These are phyloP conservation scores for Takakia lepidozioides DNA, from an alignment of 225 moss, liverwort and hornwort genomes.

Conservation along the genomic window DNA sequence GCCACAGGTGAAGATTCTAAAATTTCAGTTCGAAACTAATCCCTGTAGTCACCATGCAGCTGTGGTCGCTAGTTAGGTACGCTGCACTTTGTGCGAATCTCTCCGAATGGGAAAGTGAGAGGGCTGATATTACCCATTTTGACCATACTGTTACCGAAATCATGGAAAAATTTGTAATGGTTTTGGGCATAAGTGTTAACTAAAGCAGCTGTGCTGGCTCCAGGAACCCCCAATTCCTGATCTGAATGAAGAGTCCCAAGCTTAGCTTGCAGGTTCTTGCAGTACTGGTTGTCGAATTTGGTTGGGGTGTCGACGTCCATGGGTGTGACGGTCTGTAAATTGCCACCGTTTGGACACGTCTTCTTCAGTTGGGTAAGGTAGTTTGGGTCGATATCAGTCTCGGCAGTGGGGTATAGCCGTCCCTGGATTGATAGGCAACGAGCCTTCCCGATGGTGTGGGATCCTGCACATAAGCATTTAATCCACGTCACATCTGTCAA, in stretches of 20 bases:
- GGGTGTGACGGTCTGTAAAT: slow-evolving; percentile 1
- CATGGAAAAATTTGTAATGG: slow-evolving; percentile 5
- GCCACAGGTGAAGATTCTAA: no score
- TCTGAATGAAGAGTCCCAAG: slow-evolving; percentile 29
- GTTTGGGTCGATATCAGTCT: slow-evolving; percentile 10
- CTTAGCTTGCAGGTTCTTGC: slow-evolving; percentile 21
- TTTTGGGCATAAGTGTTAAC: slow-evolving; percentile 3
- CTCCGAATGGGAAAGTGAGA: slow-evolving; percentile 8
- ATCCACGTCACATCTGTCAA: no score
- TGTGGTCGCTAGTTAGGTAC: no score
- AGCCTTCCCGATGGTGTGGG: slow-evolving; percentile 69
- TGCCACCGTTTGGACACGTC: slow-evolving; percentile 8
- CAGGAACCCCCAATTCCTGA: slow-evolving; percentile 12
- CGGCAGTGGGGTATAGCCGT: slow-evolving; percentile 25
- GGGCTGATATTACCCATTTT: slow-evolving; percentile 36
- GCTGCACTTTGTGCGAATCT: slow-evolving; percentile 40
- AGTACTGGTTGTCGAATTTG: slow-evolving; percentile 58
- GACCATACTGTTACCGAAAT: slow-evolving; percentile 20
- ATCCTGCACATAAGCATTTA: slow-evolving; percentile 27
- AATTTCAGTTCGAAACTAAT: no score
- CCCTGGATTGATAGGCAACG: slow-evolving; percentile 22
- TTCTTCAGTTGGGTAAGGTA: slow-evolving; percentile 8
- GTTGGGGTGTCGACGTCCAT: slow-evolving; percentile 28
- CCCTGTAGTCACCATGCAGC: no score
- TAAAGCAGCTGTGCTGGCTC: background rate